Evolutionary conservation across 1,284 basidiomycete genomes (phyloP), one percentile per base, ranked within the genome.

Genomic region (Sphagnurus paluster): DNA sequence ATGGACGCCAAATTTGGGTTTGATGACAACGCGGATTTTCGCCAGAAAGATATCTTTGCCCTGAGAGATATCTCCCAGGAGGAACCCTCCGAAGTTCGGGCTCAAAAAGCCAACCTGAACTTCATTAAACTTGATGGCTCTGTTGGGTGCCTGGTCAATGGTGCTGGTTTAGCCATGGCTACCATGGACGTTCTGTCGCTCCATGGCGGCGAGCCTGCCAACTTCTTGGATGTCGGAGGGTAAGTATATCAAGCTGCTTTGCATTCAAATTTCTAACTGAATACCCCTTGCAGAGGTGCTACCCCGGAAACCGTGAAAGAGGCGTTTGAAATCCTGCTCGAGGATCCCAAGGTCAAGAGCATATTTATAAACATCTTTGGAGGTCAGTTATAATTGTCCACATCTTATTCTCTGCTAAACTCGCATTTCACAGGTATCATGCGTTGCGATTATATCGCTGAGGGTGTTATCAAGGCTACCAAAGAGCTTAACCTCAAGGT

Each of bases 1-100:
- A 99, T 99, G 97, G 97, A 99, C 68, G 97, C 97, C 65, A 99
- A 99, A 73, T 93, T 99, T 56, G 94, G 95, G 32, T 99, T 99
- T 61, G 97, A 99, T 64, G 97, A 99, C 68, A 99, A 99, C 64
- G 97, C 97, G 39, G 93, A 95, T 62, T 99, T 99, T 83, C 87
- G 97, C 55, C 97, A 99, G 68, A 70, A 85, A 61, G 94, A 97
- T 56, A 68, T 98, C 47, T 99, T 98, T 66, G 76, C 76, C 46
- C 80, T 98, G 48, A 87, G 97, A 48, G 97, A 99, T 66, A 81
- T 89, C 48, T 83, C 90, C 1, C 97, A 99, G 70, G 97, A 99
- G 70, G 95, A 98, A 65, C 81, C 94, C 19, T 94, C 93, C 32
- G 97, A 99, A 70, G 95, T 98, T 35, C 89, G 93, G 67, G 93